Percentiles rank a stretch among this genome's conserved stretches.
Conservation (phyloP, 306 rosid species). For the Sicyos edulis region DNA sequence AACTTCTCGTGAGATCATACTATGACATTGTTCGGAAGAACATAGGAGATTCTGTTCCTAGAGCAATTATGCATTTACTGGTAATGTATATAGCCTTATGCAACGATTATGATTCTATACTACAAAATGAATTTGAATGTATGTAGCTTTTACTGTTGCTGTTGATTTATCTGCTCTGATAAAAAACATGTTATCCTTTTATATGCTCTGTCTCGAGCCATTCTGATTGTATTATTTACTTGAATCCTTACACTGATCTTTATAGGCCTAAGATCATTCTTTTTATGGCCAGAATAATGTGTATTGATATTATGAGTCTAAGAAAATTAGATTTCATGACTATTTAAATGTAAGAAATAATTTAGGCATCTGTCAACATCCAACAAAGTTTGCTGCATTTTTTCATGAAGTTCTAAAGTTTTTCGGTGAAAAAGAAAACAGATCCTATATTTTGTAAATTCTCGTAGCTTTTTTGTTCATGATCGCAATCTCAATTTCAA, state of each 20-base stretch:
- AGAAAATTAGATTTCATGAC: not conserved
- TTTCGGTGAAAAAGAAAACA: too few species aligned
- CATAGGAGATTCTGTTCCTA: slow-evolving; percentile 40
- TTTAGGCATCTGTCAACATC: not conserved
- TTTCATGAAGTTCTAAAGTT: not conserved
- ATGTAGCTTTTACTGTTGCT: not conserved
- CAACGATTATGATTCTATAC: not conserved
- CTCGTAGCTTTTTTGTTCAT: not conserved
- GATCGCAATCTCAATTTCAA: slow-evolving; percentile 10
- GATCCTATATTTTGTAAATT: not conserved
- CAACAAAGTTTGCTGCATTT: not conserved
- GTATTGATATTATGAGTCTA: not conserved
- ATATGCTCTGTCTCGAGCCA: too few species aligned
- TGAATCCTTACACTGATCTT: too few species aligned
- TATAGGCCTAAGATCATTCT: not conserved
- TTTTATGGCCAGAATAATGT: not conserved
- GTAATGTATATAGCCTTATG: slow-evolving; percentile 15
- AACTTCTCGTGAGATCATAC: slow-evolving; percentile 35
- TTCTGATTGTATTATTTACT: too few species aligned
- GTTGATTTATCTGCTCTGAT: too few species aligned
- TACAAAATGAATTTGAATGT: not conserved
- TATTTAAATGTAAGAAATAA: not conserved
- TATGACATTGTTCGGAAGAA: slow-evolving; percentile 44
- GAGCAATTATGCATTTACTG: slow-evolving; percentile 47
- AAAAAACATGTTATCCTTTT: too few species aligned